Evolutionary conservation across 2,329 filamentous ascomycete species (phyloP).

Genomic region (Periconia sp.): DNA sequence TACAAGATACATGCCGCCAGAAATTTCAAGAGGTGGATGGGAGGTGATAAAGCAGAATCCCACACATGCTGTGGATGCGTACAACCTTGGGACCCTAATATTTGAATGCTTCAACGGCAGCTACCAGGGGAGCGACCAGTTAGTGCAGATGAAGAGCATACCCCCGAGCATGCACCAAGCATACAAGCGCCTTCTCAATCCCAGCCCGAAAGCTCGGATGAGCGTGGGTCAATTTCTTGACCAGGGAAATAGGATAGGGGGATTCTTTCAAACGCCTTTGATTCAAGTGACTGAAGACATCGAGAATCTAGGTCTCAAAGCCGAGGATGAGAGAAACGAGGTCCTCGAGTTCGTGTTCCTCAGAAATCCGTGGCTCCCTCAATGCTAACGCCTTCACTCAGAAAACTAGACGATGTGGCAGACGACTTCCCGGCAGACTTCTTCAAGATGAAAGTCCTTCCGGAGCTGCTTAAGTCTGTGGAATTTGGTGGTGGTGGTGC

Average conservation of each 20-base stretch:
- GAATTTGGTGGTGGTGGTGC: slow-evolving; percentile 96
- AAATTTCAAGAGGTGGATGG: slow-evolving; percentile 88
- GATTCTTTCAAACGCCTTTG: slow-evolving; percentile 91
- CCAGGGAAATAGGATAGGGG: slow-evolving; percentile 79
- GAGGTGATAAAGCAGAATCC: slow-evolving; percentile 85
- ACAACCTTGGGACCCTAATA: slow-evolving; percentile 81
- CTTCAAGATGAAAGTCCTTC: slow-evolving; percentile 95
- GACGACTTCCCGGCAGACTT: slow-evolving; percentile 98
- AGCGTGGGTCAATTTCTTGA: slow-evolving; percentile 87
- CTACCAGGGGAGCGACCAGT: slow-evolving; percentile 77
- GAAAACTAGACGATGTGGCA: slow-evolving; percentile 81
- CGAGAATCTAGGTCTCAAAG: slow-evolving; percentile 89
- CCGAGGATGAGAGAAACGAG: slow-evolving; percentile 79
- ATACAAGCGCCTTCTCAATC: slow-evolving; percentile 87
- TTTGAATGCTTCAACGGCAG: slow-evolving; percentile 92
- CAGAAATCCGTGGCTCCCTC: too few species aligned
- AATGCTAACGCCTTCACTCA: slow-evolving; percentile 32
- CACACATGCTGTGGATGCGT: slow-evolving; percentile 82
- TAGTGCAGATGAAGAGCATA: slow-evolving; percentile 83
- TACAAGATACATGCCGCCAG: slow-evolving; percentile 82
- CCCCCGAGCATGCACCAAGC: slow-evolving; percentile 87
- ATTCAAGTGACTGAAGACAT: slow-evolving; percentile 93
- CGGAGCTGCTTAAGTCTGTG: slow-evolving; percentile 96
- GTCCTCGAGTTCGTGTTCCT: slow-evolving; percentile 68
- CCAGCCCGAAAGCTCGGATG: slow-evolving; percentile 86